Conservation (phyloP, 495 filamentous ascomycete species). For the Gamarada debralockiae region DNA sequence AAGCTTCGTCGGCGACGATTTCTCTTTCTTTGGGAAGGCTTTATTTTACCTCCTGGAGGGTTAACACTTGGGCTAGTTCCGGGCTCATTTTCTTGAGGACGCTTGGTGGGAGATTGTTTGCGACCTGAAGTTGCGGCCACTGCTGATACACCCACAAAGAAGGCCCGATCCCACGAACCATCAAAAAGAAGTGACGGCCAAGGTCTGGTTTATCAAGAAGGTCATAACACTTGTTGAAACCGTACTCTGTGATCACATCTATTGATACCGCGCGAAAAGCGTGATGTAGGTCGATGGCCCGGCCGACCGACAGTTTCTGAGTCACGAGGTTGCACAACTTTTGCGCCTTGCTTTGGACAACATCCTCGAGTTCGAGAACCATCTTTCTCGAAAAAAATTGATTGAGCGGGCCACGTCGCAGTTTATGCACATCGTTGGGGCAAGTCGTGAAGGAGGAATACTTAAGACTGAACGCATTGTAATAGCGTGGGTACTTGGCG, state of each 20-base stretch:
- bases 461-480: conserved; percentile 2
- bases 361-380: conserved; percentile 27
- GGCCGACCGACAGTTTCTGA: conserved; percentile 4
- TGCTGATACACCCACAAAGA: conserved; percentile 12
- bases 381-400: conserved; percentile 39
- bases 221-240: conserved; percentile 30
- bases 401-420: conserved; percentile 33
- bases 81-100: conserved; percentile 7
- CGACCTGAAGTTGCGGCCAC: conserved; percentile 8
- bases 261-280: conserved; percentile 33
- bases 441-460: conserved; percentile 40
- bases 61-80: conserved; percentile 8
- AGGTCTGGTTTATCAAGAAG: conserved; percentile 21
- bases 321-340: conserved; percentile 19
- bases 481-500: conserved; percentile 7
- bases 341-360: conserved; percentile 23
- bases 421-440: conserved; percentile 36
- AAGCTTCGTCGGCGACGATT: background rate
- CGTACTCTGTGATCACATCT: conserved; percentile 43
- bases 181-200: conserved; percentile 22
- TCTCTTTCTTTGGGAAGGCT: conserved; percentile 5
- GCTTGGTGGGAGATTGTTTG: conserved; percentile 1
- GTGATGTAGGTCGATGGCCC: conserved; percentile 27
- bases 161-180: conserved; percentile 20
- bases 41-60: conserved; percentile 18